Base-by-base conservation (phyloP, 1,284 basidiomycete genomes). In the Heterobasidion occidentale region DNA sequence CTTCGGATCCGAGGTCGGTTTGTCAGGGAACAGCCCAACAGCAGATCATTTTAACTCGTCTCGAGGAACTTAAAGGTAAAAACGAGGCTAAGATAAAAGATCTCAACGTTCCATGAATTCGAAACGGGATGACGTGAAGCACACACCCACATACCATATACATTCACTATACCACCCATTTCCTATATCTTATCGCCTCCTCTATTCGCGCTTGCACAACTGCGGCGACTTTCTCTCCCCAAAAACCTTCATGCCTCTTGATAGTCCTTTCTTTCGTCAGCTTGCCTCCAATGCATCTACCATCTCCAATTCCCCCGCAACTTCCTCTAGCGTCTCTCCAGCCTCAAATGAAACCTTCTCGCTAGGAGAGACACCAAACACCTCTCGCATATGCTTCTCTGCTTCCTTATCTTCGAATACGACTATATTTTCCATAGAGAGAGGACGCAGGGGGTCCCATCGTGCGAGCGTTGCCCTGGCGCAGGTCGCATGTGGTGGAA, bases 321-420 rank as follows among this genome's bases (percentile, higher is more conserved):
- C 44, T 11, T 15, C 33, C 51, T 12, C 27, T 9, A 9, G n/a
- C 7, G 19, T 9, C 27, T 36, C 51, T 9, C 11, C 51, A 9
- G 12, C 42, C 33, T 20, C 46, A 17, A 11, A 38, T 15, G 14
- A 34, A 14, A 15, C 51, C 51, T 48, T 54, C 33, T 44, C 45
- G 14, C 3, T 38, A 19, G 20, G 38, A 14, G 19, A 17, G 14
- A 52, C 35, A 34, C 34, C 53, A 46, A 62, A 62, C 33, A 62
- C 55, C 56, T 80, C 77, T 57, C 73, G 74, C 54, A 80, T 69
- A 66, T 94, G 90, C 62, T 74, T 77, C 61, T 85, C 83, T 0
- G 86, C 88, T 55, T 96, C 91, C 50, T 75, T 76, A 52, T 77
- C 72, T 56, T 92, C 88, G 72, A 95, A 83, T 1, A 93, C 86